phyloP scores from a whole-genome alignment of 139 green algal species.

The Spirogloea muscicola region DNA sequence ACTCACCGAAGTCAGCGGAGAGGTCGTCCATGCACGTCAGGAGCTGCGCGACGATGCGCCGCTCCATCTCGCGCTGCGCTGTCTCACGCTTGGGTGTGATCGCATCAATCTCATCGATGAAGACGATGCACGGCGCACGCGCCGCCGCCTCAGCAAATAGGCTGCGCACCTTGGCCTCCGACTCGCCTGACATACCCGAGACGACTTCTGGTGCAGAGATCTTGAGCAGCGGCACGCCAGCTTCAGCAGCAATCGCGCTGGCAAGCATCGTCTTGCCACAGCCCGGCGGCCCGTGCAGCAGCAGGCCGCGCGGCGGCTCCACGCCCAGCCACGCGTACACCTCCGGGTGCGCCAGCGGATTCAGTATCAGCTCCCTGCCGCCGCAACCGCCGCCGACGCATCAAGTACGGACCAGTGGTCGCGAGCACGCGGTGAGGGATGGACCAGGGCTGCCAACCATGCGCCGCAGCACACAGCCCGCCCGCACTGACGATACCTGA shows the following conservation, averaged over 20 bases:
- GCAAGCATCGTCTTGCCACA: constrained; percentile 60
- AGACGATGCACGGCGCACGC: constrained; percentile 88
- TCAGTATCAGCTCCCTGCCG: constrained; percentile 43
- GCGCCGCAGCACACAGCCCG: too few species aligned
- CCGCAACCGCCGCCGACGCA: too few species aligned
- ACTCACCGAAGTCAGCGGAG: too few species aligned
- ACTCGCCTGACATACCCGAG: constrained; percentile 50
- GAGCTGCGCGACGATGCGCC: constrained; percentile 88
- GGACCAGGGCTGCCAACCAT: too few species aligned
- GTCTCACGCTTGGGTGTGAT: constrained; percentile 77
- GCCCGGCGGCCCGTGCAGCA: constrained; percentile 58
- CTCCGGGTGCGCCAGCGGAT: constrained; percentile 41
- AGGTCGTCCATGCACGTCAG: constrained; percentile 91
- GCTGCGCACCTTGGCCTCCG: constrained; percentile 70
- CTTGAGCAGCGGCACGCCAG: constrained; percentile 50
- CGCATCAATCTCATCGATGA: constrained; percentile 98
- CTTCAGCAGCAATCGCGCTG: constrained; percentile 52
- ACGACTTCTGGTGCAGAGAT: constrained; percentile 53
- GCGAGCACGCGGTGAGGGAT: too few species aligned
- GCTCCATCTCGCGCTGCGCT: constrained; percentile 76
- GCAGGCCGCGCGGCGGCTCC: constrained; percentile 50
- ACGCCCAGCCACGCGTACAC: constrained; percentile 53
- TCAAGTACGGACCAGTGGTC: too few species aligned
- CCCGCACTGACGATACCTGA: too few species aligned
- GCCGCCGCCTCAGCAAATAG: constrained; percentile 89